These are phyloP conservation scores for Aspergillus melleus DNA, from an alignment of 2,329 filamentous ascomycete species.

Conservation along the genomic window DNA sequence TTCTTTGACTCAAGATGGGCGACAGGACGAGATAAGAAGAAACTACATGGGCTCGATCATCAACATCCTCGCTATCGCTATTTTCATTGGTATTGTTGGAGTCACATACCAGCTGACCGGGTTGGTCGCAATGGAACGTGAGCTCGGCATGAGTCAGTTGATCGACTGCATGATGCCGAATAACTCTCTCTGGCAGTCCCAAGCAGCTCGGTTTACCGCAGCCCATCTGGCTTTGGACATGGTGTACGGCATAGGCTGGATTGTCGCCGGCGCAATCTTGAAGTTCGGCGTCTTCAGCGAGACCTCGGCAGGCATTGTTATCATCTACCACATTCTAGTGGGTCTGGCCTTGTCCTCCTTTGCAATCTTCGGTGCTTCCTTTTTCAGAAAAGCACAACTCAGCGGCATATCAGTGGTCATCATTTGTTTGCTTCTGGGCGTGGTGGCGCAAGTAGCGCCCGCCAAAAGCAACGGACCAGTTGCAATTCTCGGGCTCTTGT, in stretches of 20 bases:
- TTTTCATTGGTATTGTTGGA: slow-evolving; percentile 58
- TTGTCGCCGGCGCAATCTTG: slow-evolving; percentile 69
- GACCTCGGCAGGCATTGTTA: slow-evolving; percentile 64
- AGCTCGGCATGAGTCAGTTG: slow-evolving; percentile 82
- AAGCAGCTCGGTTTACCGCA: slow-evolving; percentile 73
- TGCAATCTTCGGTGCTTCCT: too few species aligned
- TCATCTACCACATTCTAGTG: slow-evolving; percentile 74
- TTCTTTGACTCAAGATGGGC: slow-evolving; percentile 65
- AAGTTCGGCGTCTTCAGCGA: slow-evolving; percentile 63
- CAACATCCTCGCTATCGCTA: slow-evolving; percentile 67
- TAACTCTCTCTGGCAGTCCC: slow-evolving; percentile 70
- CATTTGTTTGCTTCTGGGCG: too few species aligned
- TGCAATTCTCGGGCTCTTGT: slow-evolving; percentile 70
- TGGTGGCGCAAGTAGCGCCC: slow-evolving; percentile 70
- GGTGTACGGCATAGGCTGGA: slow-evolving; percentile 80
- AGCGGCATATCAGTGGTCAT: too few species aligned
- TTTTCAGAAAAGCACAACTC: too few species aligned
- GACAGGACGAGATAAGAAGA: slow-evolving; percentile 63
- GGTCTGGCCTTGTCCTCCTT: slow-evolving; percentile 55
- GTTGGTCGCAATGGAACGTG: slow-evolving; percentile 80
- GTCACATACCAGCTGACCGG: slow-evolving; percentile 86
- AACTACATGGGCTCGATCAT: slow-evolving; percentile 73
- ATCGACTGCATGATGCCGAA: slow-evolving; percentile 92
- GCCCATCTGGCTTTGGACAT: slow-evolving; percentile 78
- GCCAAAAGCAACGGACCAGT: slow-evolving; percentile 62